phyloP scores from a whole-genome alignment of 176 grass and related monocot genomes.

The Musa itinerans region DNA sequence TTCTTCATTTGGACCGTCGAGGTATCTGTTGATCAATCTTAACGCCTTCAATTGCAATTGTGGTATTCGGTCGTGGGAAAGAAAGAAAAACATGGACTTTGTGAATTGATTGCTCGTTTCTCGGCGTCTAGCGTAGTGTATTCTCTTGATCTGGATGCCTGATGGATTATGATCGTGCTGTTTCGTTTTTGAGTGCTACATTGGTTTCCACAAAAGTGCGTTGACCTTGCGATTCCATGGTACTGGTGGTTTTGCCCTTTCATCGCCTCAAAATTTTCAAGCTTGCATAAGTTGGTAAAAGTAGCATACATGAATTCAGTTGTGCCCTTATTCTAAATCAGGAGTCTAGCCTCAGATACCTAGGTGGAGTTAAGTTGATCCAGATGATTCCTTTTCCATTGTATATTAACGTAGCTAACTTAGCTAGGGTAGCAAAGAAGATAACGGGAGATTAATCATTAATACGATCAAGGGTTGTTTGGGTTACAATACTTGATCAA shows the following conservation, averaged over 20 bases:
- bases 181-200: not conserved
- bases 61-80: not conserved
- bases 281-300: not conserved
- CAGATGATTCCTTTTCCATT: no score
- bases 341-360: not conserved
- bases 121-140: not conserved
- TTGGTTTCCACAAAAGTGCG: not conserved
- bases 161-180: not conserved
- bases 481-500: no score
- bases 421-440: no score
- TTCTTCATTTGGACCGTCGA: constrained; percentile 77
- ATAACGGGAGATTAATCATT: no score
- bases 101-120: not conserved
- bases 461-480: no score
- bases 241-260: not conserved
- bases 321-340: not conserved
- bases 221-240: not conserved
- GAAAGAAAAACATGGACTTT: not conserved
- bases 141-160: not conserved
- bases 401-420: no score
- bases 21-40: constrained; percentile 22
- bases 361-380: no score
- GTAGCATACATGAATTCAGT: not conserved
- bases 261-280: not conserved
- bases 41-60: not conserved